phyloP scores from a whole-genome alignment of 768 basidiomycete species.

The Boletus rex-veris region DNA sequence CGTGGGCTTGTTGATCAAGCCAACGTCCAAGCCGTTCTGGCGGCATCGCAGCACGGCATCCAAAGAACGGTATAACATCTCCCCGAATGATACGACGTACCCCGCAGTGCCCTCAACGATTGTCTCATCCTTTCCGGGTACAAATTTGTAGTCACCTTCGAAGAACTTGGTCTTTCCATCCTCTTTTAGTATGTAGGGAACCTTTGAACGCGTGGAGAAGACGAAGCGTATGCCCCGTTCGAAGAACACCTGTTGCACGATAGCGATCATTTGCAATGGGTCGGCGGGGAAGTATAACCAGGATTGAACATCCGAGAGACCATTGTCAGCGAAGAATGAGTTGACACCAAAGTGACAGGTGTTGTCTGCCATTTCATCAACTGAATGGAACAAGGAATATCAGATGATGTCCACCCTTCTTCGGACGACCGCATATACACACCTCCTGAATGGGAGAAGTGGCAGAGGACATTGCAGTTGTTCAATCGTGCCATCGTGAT shows the following conservation, averaged over 20 bases:
- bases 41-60: constrained; percentile 78
- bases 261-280: constrained; percentile 71
- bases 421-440: constrained; percentile 21
- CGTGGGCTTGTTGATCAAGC: constrained; percentile 82
- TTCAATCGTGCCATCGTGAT: constrained; percentile 92
- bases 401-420: background rate
- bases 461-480: constrained; percentile 80
- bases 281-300: constrained; percentile 90
- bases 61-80: constrained; percentile 80
- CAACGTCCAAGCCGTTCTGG: constrained; percentile 72
- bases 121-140: constrained; percentile 81
- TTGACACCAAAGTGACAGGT: constrained; percentile 73
- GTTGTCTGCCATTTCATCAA: constrained; percentile 69
- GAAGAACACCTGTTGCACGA: constrained; percentile 79
- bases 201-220: constrained; percentile 87
- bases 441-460: constrained; percentile 90
- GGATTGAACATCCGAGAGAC: constrained; percentile 74
- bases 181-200: constrained; percentile 79
- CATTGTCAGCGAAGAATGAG: constrained; percentile 86
- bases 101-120: constrained; percentile 75
- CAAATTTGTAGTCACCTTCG: constrained; percentile 69
- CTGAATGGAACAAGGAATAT: constrained; percentile 27
- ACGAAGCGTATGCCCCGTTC: constrained; percentile 79
- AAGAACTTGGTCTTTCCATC: constrained; percentile 66
- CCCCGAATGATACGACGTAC: constrained; percentile 82